phyloP scores from a whole-genome alignment of 345 rosid genomes.

The Linum usitatissimum region DNA sequence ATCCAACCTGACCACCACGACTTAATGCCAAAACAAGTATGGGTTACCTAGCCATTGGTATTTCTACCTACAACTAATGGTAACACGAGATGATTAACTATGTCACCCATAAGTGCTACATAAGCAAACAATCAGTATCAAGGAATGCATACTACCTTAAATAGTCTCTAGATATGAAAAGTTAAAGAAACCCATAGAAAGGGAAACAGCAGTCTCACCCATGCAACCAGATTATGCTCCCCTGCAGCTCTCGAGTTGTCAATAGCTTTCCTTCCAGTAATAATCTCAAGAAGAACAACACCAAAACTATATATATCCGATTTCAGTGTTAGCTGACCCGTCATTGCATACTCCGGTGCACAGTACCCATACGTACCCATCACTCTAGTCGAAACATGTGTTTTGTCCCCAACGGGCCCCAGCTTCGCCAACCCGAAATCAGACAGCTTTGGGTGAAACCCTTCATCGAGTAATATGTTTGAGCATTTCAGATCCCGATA shows the following conservation, averaged over 20 bases:
- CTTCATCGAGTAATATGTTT: constrained; percentile 67
- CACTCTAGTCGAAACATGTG: constrained; percentile 86
- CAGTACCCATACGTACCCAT: constrained; percentile 95
- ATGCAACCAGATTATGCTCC: constrained; percentile 79
- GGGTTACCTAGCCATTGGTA: no score
- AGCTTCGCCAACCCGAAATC: constrained; percentile 91
- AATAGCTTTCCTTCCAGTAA: constrained; percentile 79
- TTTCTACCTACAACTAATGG: no score
- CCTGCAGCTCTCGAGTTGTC: constrained; percentile 51
- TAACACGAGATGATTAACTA: no score
- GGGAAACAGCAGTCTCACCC: constrained; percentile 48
- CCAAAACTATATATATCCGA: constrained; percentile 88
- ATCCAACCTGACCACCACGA: no score
- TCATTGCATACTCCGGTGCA: constrained; percentile 93
- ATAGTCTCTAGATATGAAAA: neutral
- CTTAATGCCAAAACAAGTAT: no score
- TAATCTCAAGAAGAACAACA: constrained; percentile 80
- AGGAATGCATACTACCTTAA: neutral
- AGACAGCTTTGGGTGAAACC: constrained; percentile 70
- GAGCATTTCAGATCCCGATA: constrained; percentile 80
- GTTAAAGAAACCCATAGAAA: neutral
- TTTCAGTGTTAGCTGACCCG: constrained; percentile 76
- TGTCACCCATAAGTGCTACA: no score
- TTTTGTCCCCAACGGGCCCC: constrained; percentile 83
- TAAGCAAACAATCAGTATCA: neutral